Percentiles rank a stretch among this genome's conserved stretches.
phyloP scores from a whole-genome alignment of 192 early-diverging fungal genomes.

The Podila minutissima region DNA sequence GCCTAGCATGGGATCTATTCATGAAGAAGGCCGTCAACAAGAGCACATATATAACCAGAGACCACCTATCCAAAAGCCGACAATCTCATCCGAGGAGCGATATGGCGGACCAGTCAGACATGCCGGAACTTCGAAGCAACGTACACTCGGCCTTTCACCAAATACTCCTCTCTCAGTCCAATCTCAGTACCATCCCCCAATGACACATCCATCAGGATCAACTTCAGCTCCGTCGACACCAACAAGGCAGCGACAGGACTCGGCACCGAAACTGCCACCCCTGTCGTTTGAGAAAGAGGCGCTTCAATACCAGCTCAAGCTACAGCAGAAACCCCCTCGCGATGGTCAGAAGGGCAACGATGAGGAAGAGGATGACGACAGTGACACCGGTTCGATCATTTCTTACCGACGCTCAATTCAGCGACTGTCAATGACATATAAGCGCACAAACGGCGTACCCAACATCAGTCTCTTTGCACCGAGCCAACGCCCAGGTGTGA shows the following conservation, averaged over 20 bases:
- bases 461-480: conserved; percentile 37
- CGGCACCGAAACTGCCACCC: conserved; percentile 21
- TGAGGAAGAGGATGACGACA: conserved; percentile 31
- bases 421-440: conserved; percentile 36
- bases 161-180: background rate
- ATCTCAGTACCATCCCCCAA: background rate
- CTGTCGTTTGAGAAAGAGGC: conserved; percentile 17
- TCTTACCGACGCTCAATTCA: conserved; percentile 44
- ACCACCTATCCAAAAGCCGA: background rate
- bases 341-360: conserved; percentile 11
- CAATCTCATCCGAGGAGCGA: background rate
- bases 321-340: conserved; percentile 38
- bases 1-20: background rate
- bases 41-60: background rate
- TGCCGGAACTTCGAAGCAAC: background rate
- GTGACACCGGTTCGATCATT: conserved; percentile 32
- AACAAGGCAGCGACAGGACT: background rate
- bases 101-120: background rate
- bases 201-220: background rate
- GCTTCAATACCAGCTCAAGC: conserved; percentile 25
- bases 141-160: background rate
- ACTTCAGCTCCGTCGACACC: background rate
- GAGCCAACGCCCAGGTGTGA: conserved; percentile 8
- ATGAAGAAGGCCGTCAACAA: background rate
- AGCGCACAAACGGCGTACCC: conserved; percentile 24